Percentiles rank a stretch among this genome's conserved stretches.
Conservation (phyloP, 176 grass and related monocot species). For the Leersia perrieri region DNA sequence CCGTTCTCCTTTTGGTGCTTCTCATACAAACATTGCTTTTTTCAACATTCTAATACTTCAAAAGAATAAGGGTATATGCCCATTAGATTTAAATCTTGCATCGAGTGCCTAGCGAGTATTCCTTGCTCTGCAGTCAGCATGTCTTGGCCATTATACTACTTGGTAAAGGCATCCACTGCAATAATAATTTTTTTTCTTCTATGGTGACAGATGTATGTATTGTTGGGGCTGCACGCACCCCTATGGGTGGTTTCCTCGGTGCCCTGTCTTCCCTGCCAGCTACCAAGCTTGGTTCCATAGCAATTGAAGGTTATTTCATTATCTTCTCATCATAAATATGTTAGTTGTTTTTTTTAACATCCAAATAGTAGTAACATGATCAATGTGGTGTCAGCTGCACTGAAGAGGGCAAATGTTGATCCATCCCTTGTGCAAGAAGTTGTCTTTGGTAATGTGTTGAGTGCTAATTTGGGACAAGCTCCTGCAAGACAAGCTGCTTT, state of each 20-base stretch:
- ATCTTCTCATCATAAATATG: background rate
- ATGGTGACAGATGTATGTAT: slow-evolving; percentile 74
- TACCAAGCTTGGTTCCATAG: slow-evolving; percentile 83
- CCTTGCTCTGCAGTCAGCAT: background rate
- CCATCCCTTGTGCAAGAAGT: slow-evolving; percentile 86
- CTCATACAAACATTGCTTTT: background rate
- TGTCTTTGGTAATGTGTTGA: slow-evolving; percentile 86
- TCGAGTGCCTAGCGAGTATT: background rate
- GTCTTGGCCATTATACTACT: background rate
- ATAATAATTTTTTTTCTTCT: slow-evolving; percentile 3
- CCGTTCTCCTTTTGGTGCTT: background rate
- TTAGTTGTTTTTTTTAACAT: background rate
- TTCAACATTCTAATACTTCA: background rate
- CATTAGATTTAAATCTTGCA: background rate
- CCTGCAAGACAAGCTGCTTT: slow-evolving; percentile 87
- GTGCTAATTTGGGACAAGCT: slow-evolving; percentile 96
- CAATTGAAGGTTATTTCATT: slow-evolving; percentile 52
- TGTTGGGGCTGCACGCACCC: slow-evolving; percentile 80
- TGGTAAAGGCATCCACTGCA: background rate
- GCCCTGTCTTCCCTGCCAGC: slow-evolving; percentile 77
- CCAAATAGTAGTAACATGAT: background rate
- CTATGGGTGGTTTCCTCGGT: slow-evolving; percentile 89
- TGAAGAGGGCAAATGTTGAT: slow-evolving; percentile 68
- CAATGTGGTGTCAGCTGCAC: slow-evolving; percentile 52
- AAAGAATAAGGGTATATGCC: background rate